A percentile compares a stretch with the other conserved stretches of the same genome.
Conservation (phyloP, 2,329 filamentous ascomycete genomes). For the Eurotiales sp. region DNA sequence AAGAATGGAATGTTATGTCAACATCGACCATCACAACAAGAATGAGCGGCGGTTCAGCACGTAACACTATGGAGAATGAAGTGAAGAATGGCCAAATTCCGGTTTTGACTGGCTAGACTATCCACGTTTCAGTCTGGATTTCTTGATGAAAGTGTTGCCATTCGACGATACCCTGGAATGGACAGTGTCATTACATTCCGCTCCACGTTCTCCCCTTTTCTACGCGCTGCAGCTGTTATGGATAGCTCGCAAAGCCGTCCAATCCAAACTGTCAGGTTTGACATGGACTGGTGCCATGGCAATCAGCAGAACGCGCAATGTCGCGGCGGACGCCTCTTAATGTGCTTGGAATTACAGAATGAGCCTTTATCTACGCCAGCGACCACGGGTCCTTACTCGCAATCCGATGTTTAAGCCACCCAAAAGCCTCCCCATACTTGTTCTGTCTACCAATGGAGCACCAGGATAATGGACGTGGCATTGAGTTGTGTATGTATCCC, state of each 20-base stretch:
- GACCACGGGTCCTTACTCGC: background rate
- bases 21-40: slow-evolving; percentile 12
- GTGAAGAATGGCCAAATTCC: slow-evolving; percentile 14
- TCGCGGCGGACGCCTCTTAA: background rate
- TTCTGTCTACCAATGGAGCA: background rate
- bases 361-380: background rate
- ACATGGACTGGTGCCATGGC: background rate
- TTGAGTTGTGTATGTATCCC: slow-evolving; percentile 50
- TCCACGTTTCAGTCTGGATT: background rate
- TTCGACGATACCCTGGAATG: slow-evolving; percentile 4
- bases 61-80: slow-evolving; percentile 12
- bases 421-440: background rate
- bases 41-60: background rate
- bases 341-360: background rate
- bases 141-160: background rate
- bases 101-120: too few species aligned
- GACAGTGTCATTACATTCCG: slow-evolving; percentile 10
- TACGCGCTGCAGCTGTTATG: background rate
- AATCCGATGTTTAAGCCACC: slow-evolving; percentile 4
- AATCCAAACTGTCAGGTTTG: too few species aligned
- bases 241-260: too few species aligned
- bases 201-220: background rate
- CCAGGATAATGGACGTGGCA: too few species aligned
- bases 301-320: background rate
- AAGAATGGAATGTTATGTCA: slow-evolving; percentile 11